phyloP scores from a whole-genome alignment of 2,329 filamentous ascomycete genomes.

The Parastagonospora nodorum region DNA sequence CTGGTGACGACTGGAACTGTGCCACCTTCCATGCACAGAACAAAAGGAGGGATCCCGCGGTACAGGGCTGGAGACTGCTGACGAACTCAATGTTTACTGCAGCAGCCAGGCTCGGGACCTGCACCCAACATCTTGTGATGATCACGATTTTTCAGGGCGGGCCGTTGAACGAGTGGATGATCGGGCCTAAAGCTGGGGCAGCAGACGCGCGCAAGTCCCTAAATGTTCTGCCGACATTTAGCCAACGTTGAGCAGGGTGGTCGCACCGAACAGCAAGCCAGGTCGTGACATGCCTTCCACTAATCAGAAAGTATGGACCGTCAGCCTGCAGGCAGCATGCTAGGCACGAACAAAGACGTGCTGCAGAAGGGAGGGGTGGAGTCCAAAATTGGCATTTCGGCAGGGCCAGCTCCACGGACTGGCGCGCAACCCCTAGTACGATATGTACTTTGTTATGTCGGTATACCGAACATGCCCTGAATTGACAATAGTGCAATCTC shows the following conservation, averaged over 20 bases:
- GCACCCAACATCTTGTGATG: slow-evolving; percentile 2
- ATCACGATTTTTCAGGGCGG: background rate
- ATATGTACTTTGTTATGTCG: too few species aligned
- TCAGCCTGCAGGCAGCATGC: slow-evolving; percentile 9
- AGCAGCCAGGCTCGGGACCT: background rate
- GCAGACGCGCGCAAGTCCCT: slow-evolving; percentile 3
- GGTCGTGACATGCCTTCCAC: background rate
- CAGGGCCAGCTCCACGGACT: too few species aligned
- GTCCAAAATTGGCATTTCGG: too few species aligned
- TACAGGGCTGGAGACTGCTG: background rate
- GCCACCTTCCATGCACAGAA: background rate
- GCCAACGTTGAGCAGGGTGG: slow-evolving; percentile 16
- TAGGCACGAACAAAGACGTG: too few species aligned
- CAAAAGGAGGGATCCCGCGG: background rate
- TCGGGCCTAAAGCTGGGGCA: background rate
- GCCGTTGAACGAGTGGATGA: background rate
- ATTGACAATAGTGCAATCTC: too few species aligned
- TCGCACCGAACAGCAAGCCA: background rate
- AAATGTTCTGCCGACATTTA: slow-evolving; percentile 24
- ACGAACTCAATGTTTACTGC: background rate
- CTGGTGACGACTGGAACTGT: background rate
- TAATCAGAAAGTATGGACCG: slow-evolving; percentile 6
- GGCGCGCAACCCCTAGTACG: too few species aligned
- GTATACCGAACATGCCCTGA: too few species aligned
- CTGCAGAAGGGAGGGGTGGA: too few species aligned